Evolutionary conservation across 805 yeast species (phyloP).

Genomic region (Saccharomycopsis sp.): DNA sequence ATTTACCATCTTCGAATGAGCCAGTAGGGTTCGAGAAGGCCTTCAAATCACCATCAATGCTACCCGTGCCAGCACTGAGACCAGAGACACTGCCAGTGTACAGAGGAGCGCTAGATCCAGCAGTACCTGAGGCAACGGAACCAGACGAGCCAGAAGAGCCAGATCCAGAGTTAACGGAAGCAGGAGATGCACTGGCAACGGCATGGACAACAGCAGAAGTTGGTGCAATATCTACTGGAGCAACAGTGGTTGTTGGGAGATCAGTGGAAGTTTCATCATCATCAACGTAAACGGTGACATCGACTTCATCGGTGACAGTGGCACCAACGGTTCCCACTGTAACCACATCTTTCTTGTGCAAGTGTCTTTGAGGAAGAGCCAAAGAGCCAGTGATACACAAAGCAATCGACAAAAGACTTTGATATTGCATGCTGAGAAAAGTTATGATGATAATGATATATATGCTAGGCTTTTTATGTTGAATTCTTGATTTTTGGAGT

Average conservation of each 20-base stretch:
- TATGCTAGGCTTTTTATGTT: no score
- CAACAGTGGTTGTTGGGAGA: slow-evolving; percentile 3
- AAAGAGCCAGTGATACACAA: neutral
- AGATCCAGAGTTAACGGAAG: slow-evolving; percentile 18
- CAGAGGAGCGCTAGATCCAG: slow-evolving; percentile 25
- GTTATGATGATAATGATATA: no score
- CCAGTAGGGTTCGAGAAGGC: slow-evolving; percentile 48
- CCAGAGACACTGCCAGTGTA: slow-evolving; percentile 10
- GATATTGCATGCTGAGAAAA: neutral
- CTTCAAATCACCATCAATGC: slow-evolving; percentile 47
- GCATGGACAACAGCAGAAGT: slow-evolving; percentile 1
- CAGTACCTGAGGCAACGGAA: slow-evolving; percentile 27
- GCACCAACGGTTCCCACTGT: slow-evolving; percentile 8
- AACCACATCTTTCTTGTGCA: slow-evolving; percentile 13
- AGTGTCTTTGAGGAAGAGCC: no score
- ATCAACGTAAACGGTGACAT: slow-evolving; percentile 16
- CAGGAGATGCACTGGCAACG: slow-evolving; percentile 1
- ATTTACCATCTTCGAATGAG: slow-evolving; percentile 60
- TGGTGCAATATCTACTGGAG: slow-evolving; percentile 4
- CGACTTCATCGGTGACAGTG: slow-evolving; percentile 16
- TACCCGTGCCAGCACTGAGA: slow-evolving; percentile 22
- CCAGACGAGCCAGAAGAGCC: slow-evolving; percentile 23
- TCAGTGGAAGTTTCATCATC: slow-evolving; percentile 11
- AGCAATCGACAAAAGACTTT: neutral
- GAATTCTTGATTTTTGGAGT: no score